phyloP scores from a whole-genome alignment of 2,329 filamentous ascomycete genomes.

The Ophiosphaerella korrae region DNA sequence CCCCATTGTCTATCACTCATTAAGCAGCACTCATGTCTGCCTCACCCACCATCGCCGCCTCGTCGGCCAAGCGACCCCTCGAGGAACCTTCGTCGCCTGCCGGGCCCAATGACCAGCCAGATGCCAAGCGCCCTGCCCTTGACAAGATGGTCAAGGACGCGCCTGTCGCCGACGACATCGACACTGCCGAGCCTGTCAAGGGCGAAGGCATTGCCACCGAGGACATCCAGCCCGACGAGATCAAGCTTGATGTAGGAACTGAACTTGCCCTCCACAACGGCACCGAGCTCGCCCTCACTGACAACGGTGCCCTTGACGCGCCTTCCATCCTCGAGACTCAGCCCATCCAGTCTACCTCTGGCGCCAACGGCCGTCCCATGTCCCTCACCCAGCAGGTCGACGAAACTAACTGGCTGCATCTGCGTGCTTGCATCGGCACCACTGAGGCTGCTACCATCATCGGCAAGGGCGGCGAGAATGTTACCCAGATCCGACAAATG shows the following conservation, averaged over 20 bases:
- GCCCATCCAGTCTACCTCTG: constrained; percentile 63
- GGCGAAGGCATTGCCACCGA: constrained; percentile 41
- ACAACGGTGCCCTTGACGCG: constrained; percentile 72
- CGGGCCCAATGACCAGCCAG: constrained; percentile 87
- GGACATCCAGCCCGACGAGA: constrained; percentile 36
- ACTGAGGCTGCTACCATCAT: constrained; percentile 97
- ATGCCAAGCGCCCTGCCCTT: constrained; percentile 93
- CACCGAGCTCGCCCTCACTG: constrained; percentile 67
- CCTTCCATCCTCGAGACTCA: constrained; percentile 57
- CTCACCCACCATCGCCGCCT: constrained; percentile 55
- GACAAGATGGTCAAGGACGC: constrained; percentile 85
- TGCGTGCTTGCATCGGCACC: constrained; percentile 95
- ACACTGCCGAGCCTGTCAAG: constrained; percentile 43
- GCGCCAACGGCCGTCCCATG: constrained; percentile 56
- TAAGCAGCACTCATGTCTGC: constrained; percentile 50
- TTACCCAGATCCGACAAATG: constrained; percentile 92
- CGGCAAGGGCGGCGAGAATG: constrained; percentile 98
- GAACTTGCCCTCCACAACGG: constrained; percentile 50
- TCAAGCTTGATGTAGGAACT: constrained; percentile 27
- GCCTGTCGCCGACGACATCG: constrained; percentile 55
- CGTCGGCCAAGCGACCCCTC: constrained; percentile 87
- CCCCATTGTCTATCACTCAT: constrained; percentile 30
- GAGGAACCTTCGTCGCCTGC: constrained; percentile 97
- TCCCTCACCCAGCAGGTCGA: constrained; percentile 67
- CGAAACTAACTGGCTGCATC: constrained; percentile 95